phyloP scores from a whole-genome alignment of 2,329 filamentous ascomycete genomes.

The Xylogone sp. region DNA sequence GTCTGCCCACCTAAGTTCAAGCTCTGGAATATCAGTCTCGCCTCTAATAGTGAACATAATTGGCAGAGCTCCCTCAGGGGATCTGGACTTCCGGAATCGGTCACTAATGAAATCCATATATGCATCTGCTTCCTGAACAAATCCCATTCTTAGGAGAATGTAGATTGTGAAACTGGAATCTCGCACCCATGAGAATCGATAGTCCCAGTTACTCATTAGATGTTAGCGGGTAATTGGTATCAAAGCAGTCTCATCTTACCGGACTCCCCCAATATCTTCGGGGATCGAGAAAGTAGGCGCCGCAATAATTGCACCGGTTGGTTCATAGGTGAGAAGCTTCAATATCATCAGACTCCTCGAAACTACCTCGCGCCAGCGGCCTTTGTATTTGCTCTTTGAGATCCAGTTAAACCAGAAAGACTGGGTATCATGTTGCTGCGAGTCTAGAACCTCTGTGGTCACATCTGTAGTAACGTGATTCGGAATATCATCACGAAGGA shows the following conservation, averaged over 20 bases:
- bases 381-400: constrained; percentile 64
- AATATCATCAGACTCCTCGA: constrained; percentile 68
- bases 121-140: constrained; percentile 70
- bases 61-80: constrained; percentile 58
- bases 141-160: constrained; percentile 71
- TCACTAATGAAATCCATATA: constrained; percentile 78
- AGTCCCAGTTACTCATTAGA: constrained; percentile 55
- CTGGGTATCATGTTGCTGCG: constrained; percentile 66
- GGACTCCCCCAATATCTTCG: constrained; percentile 64
- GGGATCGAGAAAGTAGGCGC: constrained; percentile 75
- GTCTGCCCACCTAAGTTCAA: constrained; percentile 48
- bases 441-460: constrained; percentile 53
- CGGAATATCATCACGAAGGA: constrained; percentile 59
- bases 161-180: constrained; percentile 78
- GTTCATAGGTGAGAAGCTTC: constrained; percentile 75
- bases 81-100: constrained; percentile 60
- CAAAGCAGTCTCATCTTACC: constrained; percentile 27
- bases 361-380: constrained; percentile 70
- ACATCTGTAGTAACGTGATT: constrained; percentile 55
- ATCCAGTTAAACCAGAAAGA: constrained; percentile 74
- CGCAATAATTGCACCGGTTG: constrained; percentile 73
- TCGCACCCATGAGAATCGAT: constrained; percentile 74
- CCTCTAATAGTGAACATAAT: constrained; percentile 82
- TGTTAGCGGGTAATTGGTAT: constrained; percentile 2
- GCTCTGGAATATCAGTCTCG: constrained; percentile 69